Base-by-base conservation (phyloP, 352 stramenopile species). In the Phytophthora colocasiae region DNA sequence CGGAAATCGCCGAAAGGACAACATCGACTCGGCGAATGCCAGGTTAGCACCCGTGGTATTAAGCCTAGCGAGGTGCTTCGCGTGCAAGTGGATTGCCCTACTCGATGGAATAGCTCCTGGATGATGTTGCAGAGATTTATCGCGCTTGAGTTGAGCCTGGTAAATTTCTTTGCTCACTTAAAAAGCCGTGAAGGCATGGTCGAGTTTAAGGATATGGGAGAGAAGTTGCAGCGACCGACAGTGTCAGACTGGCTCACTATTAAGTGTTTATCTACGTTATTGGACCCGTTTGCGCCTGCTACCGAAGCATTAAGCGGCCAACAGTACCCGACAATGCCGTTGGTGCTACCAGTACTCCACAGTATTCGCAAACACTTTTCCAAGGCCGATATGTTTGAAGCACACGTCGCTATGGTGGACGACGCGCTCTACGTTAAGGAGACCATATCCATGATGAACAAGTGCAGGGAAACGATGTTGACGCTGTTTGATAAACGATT, bases 391-490 rank as follows among this genome's bases (percentile, higher is more conserved):
- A 45, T 69, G 17, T 69, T 69, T 54, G 22, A 2, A 15, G 11
- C 12, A 0, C n/a, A 43, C 4, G 38, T 44, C 9, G 31, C 31
- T 3, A 17, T 31, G 26, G 51, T 51, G 3, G 45, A 51, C 19
- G 19, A 19, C 19, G 19, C 19, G 19, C 19, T 19, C 4, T 63
- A 36, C 19, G 52, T 69, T 0, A 51, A 1, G 10, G 36, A 69
- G 36, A 63, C 51, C 10, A 14, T 40, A 4, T 2, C 63, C 7
- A 69, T 58, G 45, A 69, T 69, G 60, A 55, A 69, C n/a, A 52
- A 69, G 1, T 69, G 51, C 15, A 34, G 51, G 3, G 15, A 9
- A 12, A 11, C 48, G 24, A 45, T 53, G 1, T 19, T 47, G 24
- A 36, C 40, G 22, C 27, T 63, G 26, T 69, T 52, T 19, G 40